phyloP scores from a whole-genome alignment of 306 rosid genomes.

The Lotus japonicus region DNA sequence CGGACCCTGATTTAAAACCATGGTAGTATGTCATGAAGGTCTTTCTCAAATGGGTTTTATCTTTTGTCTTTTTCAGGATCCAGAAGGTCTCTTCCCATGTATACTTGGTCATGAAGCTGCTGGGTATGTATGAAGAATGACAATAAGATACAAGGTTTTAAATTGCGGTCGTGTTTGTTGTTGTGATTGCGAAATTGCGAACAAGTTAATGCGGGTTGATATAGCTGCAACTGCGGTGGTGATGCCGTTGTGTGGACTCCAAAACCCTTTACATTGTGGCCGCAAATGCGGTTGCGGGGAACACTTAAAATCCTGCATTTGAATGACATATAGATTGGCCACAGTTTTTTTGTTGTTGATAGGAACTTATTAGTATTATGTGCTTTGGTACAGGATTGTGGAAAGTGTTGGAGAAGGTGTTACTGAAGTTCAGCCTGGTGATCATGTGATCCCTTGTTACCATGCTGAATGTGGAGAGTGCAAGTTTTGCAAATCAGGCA shows the following conservation, averaged over 20 bases:
- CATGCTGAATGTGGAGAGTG: slow-evolving; percentile 95
- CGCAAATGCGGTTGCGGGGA: no score
- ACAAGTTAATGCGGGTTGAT: no score
- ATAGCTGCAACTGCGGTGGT: no score
- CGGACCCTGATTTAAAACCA: no score
- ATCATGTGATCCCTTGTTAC: slow-evolving; percentile 94
- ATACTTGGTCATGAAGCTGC: slow-evolving; percentile 94
- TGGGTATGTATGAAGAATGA: slow-evolving; percentile 33
- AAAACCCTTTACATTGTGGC: no score
- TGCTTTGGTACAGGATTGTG: slow-evolving; percentile 51
- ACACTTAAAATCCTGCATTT: not conserved
- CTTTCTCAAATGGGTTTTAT: not conserved
- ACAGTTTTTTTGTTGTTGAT: not conserved
- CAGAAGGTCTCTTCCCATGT: slow-evolving; percentile 95
- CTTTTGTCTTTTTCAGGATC: slow-evolving; percentile 52
- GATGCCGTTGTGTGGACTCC: no score
- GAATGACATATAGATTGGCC: not conserved
- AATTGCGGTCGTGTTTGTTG: no score
- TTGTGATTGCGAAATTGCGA: no score
- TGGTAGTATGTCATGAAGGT: not conserved
- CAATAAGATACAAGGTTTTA: not conserved
- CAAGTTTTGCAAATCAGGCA: slow-evolving; percentile 95
- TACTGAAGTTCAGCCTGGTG: slow-evolving; percentile 73
- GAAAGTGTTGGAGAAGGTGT: slow-evolving; percentile 98
- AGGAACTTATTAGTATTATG: not conserved